phyloP scores from a whole-genome alignment of 805 yeast genomes.

The Pichia exigua region DNA sequence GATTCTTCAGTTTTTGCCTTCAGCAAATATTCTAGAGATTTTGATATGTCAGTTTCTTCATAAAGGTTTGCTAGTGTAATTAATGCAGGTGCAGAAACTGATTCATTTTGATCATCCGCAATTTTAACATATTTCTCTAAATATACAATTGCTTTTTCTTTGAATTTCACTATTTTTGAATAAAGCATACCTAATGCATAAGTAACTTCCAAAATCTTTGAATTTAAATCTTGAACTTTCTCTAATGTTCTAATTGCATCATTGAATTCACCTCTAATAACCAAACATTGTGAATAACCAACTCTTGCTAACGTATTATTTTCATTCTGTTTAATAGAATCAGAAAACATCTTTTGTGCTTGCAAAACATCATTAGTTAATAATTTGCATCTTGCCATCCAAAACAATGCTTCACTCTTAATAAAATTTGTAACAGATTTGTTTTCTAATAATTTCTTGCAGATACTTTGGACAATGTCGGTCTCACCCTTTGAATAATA shows the following conservation, averaged over 20 bases:
- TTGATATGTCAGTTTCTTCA: slow-evolving; percentile 59
- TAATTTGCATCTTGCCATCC: slow-evolving; percentile 80
- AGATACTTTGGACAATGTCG: slow-evolving; percentile 48
- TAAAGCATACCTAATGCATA: slow-evolving; percentile 72
- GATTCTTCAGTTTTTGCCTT: slow-evolving; percentile 41
- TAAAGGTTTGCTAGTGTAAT: slow-evolving; percentile 61
- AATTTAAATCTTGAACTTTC: slow-evolving; percentile 53
- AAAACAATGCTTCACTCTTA: slow-evolving; percentile 60
- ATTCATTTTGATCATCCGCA: slow-evolving; percentile 51
- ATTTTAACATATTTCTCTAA: slow-evolving; percentile 66
- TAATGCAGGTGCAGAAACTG: slow-evolving; percentile 54
- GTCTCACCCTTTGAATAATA: slow-evolving; percentile 62
- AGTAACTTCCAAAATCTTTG: slow-evolving; percentile 65
- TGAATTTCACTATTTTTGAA: slow-evolving; percentile 34
- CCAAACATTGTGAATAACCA: slow-evolving; percentile 82
- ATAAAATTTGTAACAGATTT: slow-evolving; percentile 34
- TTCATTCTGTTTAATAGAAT: slow-evolving; percentile 59
- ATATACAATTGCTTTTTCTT: slow-evolving; percentile 48
- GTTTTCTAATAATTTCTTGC: slow-evolving; percentile 39
- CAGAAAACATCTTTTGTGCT: slow-evolving; percentile 67
- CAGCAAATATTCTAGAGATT: slow-evolving; percentile 52
- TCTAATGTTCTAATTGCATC: slow-evolving; percentile 87
- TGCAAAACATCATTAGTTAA: slow-evolving; percentile 50
- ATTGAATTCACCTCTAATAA: slow-evolving; percentile 61
- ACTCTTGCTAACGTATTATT: slow-evolving; percentile 61